phyloP scores from a whole-genome alignment of 2,329 filamentous ascomycete genomes.

The Chrysosporium keratinophilum region DNA sequence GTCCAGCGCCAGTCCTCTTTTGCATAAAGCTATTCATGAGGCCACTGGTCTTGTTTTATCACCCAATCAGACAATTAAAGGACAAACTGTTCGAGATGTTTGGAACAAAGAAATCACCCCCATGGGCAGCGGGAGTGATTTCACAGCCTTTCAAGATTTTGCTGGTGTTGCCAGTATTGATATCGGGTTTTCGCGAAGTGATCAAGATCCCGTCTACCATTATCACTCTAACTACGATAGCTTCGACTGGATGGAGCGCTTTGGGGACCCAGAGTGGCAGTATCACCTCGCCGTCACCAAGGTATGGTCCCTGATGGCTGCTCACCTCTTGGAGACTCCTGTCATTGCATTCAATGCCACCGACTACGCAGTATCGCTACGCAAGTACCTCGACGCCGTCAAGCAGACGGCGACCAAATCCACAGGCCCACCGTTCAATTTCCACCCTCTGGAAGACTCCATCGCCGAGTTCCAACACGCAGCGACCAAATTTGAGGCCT shows the following conservation, averaged over 20 bases:
- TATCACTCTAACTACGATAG: constrained; percentile 80
- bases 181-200: constrained; percentile 45
- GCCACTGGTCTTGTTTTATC: constrained; percentile 54
- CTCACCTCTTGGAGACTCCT: constrained; percentile 51
- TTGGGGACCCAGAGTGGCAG: constrained; percentile 54
- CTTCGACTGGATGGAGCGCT: constrained; percentile 72
- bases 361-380: constrained; percentile 52
- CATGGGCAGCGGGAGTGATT: constrained; percentile 64
- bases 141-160: constrained; percentile 64
- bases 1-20: constrained; percentile 59
- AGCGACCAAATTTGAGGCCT: constrained; percentile 43
- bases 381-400: constrained; percentile 31
- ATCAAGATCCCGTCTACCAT: constrained; percentile 50
- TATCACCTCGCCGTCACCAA: constrained; percentile 57
- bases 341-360: constrained; percentile 55
- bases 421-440: constrained; percentile 26
- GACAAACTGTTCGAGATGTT: constrained; percentile 58
- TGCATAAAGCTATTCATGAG: constrained; percentile 62
- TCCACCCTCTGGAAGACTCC: constrained; percentile 40
- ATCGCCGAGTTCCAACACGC: constrained; percentile 41
- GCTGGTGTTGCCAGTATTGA: constrained; percentile 58
- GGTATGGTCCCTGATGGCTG: constrained; percentile 52
- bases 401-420: constrained; percentile 19
- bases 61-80: constrained; percentile 62
- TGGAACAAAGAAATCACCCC: constrained; percentile 54